These are phyloP conservation scores for Delonix regia DNA, from an alignment of 306 rosid genomes.

Conservation along the genomic window DNA sequence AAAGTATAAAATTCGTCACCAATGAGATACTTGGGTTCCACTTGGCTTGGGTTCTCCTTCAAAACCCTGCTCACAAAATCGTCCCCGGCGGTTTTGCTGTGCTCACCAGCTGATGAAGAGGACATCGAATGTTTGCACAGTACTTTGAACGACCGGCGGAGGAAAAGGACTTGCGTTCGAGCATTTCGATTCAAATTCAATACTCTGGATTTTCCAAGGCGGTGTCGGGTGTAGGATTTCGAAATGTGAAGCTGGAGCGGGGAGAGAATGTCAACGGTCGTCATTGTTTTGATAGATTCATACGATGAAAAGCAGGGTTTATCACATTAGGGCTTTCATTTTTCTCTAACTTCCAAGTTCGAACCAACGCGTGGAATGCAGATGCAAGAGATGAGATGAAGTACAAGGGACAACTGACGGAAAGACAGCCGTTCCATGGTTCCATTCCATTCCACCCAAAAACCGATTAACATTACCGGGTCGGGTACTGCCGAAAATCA, in stretches of 20 bases:
- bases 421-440: not conserved
- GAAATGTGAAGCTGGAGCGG: constrained; percentile 56
- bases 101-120: constrained; percentile 39
- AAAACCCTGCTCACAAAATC: constrained; percentile 83
- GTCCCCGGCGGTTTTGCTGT: constrained; percentile 39
- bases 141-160: constrained; percentile 49
- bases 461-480: not conserved
- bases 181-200: constrained; percentile 41
- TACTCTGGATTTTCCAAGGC: constrained; percentile 36
- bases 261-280: constrained; percentile 45
- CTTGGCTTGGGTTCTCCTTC: constrained; percentile 92
- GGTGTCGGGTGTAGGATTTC: constrained; percentile 42
- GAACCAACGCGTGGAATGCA: not conserved
- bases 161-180: constrained; percentile 37
- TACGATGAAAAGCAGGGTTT: constrained; percentile 12
- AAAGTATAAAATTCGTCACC: constrained; percentile 69
- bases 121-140: constrained; percentile 47
- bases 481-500: not conserved
- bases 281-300: constrained; percentile 50
- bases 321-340: not conserved
- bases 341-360: not conserved
- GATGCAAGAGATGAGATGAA: not conserved
- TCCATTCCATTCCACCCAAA: not conserved
- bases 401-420: not conserved
- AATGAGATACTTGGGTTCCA: constrained; percentile 75